A percentile compares a stretch with the other conserved stretches of the same genome.
These are phyloP conservation scores for Spathaspora hagerdaliae DNA, from an alignment of 805 yeast species.

Conservation along the genomic window DNA sequence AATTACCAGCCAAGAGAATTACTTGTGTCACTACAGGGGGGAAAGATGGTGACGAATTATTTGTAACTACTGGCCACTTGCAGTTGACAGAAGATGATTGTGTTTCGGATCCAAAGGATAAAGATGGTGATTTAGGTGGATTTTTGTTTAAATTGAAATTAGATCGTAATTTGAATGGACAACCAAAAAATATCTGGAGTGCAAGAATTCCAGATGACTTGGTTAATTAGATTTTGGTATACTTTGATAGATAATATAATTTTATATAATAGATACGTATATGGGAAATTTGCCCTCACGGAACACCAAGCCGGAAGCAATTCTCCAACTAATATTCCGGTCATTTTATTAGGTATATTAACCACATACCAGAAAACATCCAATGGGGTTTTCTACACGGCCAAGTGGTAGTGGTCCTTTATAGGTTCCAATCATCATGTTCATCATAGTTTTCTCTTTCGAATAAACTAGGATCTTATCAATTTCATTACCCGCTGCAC, in stretches of 20 bases:
- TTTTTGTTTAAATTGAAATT: constrained; percentile 45
- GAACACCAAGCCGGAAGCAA: too few relatives aligned
- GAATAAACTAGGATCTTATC: constrained; percentile 4
- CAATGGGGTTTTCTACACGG: too few relatives aligned
- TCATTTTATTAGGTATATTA: too few relatives aligned
- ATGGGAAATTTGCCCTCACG: background rate
- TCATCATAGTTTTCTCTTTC: too few relatives aligned
- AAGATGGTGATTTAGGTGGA: constrained; percentile 57
- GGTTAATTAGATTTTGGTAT: background rate
- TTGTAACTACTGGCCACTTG: constrained; percentile 63
- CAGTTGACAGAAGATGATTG: constrained; percentile 37
- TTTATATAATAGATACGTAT: background rate
- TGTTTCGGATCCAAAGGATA: constrained; percentile 17
- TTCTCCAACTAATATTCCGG: too few relatives aligned
- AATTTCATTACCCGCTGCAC: constrained; percentile 36
- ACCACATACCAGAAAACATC: too few relatives aligned
- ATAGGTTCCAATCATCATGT: too few relatives aligned
- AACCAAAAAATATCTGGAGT: constrained; percentile 26
- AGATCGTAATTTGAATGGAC: constrained; percentile 24
- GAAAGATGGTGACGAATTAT: constrained; percentile 48
- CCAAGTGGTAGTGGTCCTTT: too few relatives aligned
- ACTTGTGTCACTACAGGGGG: constrained; percentile 76
- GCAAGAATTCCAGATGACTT: constrained; percentile 5
- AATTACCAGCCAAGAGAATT: constrained; percentile 57
- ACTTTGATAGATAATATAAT: too few relatives aligned